Evolutionary conservation across 2,329 filamentous ascomycete species (phyloP), one percentile per base, ranked within the genome.

Genomic region (Catunica adiposa): DNA sequence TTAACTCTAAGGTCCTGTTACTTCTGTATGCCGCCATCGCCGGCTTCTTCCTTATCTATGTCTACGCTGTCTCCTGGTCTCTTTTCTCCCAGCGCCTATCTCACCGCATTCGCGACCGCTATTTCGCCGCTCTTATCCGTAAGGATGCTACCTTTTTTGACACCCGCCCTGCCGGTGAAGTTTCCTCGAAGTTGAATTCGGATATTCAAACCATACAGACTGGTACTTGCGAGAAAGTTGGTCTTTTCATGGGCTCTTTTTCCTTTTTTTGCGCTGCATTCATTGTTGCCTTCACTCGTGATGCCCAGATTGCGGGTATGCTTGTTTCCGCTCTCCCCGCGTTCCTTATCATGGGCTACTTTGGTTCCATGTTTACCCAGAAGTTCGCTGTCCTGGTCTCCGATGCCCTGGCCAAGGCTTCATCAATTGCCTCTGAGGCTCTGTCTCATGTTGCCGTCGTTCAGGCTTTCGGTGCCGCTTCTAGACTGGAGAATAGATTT

Each of bases 161-260:
- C 61, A 73, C 72, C 14, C 70, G 81, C 8, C 74, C 78, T 50
- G 73, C 79, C 0, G 81, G 80, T 15, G 78, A 84, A 64, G 75
- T 84, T 11, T 74, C 78, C 1, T 77, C 78, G 7, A 72, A 82
- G 17, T 73, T 86, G 46, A 80, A 80, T 62, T 72, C 73, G 55
- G 82, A 86, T 61, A 81, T 85, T 34, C 76, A 81, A 58, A 75
- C 77, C 1, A 78, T 86, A 53, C 82, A 83, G 62, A 74, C 76
- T 0, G 83, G 83, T 14, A 84, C 82, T 0, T 81, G 78, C 1
- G 83, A 86, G 65, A 86, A 86, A 64, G 81, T 84, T 15, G 82
- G 82, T 53, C 76, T 84, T 34, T 75, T 77, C 60, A 70, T 86
- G 3, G 73, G 75, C 23, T 80, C 75, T 53, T 65, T 77, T 8